phyloP scores from a whole-genome alignment of 805 yeast species.

The Kazachstania kunashirensis region DNA sequence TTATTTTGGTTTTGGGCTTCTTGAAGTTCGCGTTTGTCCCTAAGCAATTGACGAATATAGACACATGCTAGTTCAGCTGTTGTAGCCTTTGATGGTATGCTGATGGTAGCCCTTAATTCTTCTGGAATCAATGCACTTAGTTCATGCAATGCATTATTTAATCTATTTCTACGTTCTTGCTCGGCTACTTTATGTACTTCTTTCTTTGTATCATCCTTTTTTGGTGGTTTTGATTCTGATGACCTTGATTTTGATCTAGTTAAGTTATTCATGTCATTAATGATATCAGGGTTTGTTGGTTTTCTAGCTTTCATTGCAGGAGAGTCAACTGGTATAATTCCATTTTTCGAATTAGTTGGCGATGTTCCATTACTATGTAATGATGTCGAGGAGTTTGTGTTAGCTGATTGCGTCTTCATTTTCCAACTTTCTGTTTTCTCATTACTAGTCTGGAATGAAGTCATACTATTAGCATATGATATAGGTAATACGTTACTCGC shows the following conservation, averaged over 20 bases:
- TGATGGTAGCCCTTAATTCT: conserved; percentile 42
- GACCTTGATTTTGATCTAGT: conserved; percentile 1
- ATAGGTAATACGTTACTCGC: not conserved
- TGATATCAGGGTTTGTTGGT: conserved; percentile 1
- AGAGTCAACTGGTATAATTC: conserved; percentile 13
- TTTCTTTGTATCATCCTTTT: conserved; percentile 17
- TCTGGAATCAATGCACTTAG: conserved; percentile 61
- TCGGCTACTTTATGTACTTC: conserved; percentile 80
- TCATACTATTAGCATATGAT: not conserved
- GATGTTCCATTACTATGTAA: conserved; percentile 15
- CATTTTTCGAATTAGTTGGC: conserved; percentile 14
- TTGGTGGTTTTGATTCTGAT: conserved; percentile 1
- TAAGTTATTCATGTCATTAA: conserved; percentile 3
- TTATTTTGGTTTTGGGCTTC: not conserved
- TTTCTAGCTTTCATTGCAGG: conserved; percentile 2
- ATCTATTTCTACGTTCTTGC: conserved; percentile 88
- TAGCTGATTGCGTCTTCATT: conserved; percentile 3
- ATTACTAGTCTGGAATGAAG: not conserved
- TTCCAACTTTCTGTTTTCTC: conserved; percentile 1
- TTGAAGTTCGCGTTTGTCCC: conserved; percentile 1
- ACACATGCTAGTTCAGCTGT: conserved; percentile 83
- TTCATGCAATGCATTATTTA: conserved; percentile 79
- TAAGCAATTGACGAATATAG: conserved; percentile 40
- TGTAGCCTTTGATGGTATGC: conserved; percentile 82
- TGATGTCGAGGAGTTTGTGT: conserved; percentile 5